Conservation (phyloP, 2,329 filamentous ascomycete species). For the Aspergillus phoenicis region DNA sequence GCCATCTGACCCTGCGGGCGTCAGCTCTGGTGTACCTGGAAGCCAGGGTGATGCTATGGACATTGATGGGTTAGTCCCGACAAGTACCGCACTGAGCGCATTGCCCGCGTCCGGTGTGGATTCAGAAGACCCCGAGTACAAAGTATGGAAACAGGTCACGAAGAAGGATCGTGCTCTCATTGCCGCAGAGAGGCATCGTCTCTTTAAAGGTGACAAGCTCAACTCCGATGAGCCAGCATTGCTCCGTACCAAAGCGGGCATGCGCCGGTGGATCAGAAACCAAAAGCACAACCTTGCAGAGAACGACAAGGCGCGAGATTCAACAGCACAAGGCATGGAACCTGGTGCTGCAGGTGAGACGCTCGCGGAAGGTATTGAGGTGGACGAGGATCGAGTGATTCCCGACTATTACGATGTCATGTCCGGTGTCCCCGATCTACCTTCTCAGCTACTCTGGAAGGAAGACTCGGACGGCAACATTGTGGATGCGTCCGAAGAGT, state of each 20-base stretch:
- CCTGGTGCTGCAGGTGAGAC: constrained; percentile 66
- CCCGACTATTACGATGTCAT: constrained; percentile 94
- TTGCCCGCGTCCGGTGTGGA: constrained; percentile 74
- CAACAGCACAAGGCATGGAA: constrained; percentile 50
- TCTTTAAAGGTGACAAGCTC: constrained; percentile 83
- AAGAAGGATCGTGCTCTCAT: constrained; percentile 90
- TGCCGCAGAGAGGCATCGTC: constrained; percentile 79
- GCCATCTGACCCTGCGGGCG: constrained; percentile 70
- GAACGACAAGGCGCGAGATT: constrained; percentile 49
- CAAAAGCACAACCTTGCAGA: constrained; percentile 68
- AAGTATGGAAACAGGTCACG: constrained; percentile 98
- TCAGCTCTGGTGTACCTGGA: constrained; percentile 58
- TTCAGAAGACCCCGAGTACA: constrained; percentile 87
- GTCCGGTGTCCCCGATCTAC: constrained; percentile 81
- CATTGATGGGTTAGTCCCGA: constrained; percentile 70
- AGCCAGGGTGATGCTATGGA: constrained; percentile 87
- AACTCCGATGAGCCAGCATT: constrained; percentile 87
- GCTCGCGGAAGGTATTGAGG: constrained; percentile 92
- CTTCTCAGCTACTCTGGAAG: constrained; percentile 77
- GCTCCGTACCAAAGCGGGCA: constrained; percentile 79
- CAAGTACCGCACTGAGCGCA: constrained; percentile 67
- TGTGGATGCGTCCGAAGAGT: constrained; percentile 84
- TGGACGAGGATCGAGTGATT: constrained; percentile 77
- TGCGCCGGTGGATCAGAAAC: constrained; percentile 83
- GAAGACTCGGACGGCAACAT: constrained; percentile 88